Conservation (phyloP, 2,329 filamentous ascomycete genomes). For the Ascochyta rabiei region DNA sequence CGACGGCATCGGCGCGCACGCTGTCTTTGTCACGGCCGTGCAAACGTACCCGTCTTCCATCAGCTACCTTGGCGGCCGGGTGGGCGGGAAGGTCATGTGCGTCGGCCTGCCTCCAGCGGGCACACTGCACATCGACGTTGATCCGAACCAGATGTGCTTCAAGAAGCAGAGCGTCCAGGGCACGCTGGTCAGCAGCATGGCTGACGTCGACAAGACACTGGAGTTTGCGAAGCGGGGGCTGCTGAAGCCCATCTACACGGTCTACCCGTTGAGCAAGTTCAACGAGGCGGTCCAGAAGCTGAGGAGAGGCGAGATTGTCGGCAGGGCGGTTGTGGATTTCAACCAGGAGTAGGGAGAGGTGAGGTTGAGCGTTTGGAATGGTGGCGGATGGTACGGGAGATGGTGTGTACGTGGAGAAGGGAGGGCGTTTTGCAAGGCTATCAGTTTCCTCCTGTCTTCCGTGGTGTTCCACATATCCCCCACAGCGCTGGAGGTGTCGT, state of each 20-base stretch:
- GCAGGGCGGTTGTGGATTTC: conserved; percentile 61
- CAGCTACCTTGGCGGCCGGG: conserved; percentile 50
- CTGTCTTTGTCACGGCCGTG: conserved; percentile 48
- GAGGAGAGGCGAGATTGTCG: conserved; percentile 57
- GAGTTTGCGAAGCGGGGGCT: conserved; percentile 58
- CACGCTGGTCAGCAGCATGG: conserved; percentile 55
- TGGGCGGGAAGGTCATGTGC: conserved; percentile 61
- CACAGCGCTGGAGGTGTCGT: conserved; percentile 88
- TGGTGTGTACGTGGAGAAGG: neutral
- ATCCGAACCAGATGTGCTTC: conserved; percentile 44
- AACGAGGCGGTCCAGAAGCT: conserved; percentile 60
- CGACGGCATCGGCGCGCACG: conserved; percentile 48
- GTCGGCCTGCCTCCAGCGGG: conserved; percentile 52
- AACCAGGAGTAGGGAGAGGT: conserved; percentile 44
- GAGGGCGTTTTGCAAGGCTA: conserved; percentile 65
- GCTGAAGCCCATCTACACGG: conserved; percentile 58
- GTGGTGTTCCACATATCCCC: conserved; percentile 99
- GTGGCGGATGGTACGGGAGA: conserved; percentile 4
- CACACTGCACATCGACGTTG: conserved; percentile 38
- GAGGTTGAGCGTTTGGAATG: no score
- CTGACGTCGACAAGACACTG: conserved; percentile 54
- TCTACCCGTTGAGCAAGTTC: conserved; percentile 54
- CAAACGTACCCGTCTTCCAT: conserved; percentile 40
- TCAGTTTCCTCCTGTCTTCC: conserved; percentile 93
- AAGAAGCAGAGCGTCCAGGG: conserved; percentile 45